A percentile compares a stretch with the other conserved stretches of the same genome.
These are phyloP conservation scores for Suillus ampliporus DNA, from an alignment of 768 basidiomycete species.

Conservation along the genomic window DNA sequence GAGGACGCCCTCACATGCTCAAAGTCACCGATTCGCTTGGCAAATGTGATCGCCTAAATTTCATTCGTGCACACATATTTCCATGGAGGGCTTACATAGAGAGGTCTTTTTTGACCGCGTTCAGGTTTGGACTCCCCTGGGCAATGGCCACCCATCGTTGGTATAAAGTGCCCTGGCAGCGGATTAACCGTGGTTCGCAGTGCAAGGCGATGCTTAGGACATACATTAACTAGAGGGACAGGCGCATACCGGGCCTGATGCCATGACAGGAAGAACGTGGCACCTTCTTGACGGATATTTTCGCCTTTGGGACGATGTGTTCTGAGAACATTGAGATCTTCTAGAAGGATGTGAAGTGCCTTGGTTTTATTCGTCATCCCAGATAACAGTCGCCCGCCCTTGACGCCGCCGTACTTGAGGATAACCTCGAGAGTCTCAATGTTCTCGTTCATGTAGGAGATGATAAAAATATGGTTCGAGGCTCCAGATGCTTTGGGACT, in stretches of 20 bases:
- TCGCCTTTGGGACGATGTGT: conserved; percentile 35
- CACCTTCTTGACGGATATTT: conserved; percentile 28
- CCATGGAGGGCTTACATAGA: conserved; percentile 30
- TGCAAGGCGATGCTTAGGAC: background rate
- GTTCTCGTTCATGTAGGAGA: background rate
- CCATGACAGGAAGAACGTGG: conserved; percentile 34
- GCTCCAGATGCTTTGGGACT: too few species aligned
- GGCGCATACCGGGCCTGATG: conserved; percentile 12
- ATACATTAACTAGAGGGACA: background rate
- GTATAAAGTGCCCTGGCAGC: conserved; percentile 28
- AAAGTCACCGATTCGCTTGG: background rate
- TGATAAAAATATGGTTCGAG: background rate
- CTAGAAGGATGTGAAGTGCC: conserved; percentile 30
- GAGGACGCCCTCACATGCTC: background rate
- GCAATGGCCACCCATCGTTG: conserved; percentile 32
- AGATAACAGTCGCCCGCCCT: conserved; percentile 20
- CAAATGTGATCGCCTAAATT: background rate
- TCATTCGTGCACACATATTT: background rate
- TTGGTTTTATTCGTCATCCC: conserved; percentile 15
- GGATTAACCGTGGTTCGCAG: background rate
- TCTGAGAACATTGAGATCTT: conserved; percentile 35
- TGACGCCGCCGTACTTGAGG: conserved; percentile 29
- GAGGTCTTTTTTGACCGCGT: conserved; percentile 28
- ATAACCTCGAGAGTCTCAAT: conserved; percentile 30
- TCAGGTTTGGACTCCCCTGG: conserved; percentile 28